Conservation (phyloP, 768 basidiomycete species). For the Rhodotorula taiwanensis region DNA sequence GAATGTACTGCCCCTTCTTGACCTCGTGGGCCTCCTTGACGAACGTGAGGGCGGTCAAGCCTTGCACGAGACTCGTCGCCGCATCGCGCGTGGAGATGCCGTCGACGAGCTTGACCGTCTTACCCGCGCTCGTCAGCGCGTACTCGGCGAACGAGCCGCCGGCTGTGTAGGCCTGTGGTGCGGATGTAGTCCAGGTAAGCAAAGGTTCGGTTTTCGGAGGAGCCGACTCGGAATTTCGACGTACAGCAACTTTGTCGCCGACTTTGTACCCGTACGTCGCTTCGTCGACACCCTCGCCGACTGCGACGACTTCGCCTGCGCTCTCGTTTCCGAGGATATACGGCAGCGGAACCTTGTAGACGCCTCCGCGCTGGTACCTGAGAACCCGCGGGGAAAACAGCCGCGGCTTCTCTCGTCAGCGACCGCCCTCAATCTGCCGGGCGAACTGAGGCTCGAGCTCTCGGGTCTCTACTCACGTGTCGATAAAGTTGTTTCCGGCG, state of each 20-base stretch:
- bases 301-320: conserved; percentile 64
- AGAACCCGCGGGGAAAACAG: background rate
- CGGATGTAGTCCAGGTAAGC: background rate
- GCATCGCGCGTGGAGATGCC: conserved; percentile 47
- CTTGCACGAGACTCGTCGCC: conserved; percentile 65
- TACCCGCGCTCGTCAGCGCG: conserved; percentile 58
- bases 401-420: background rate
- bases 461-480: no score
- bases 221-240: conserved; percentile 43
- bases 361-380: conserved; percentile 63
- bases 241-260: conserved; percentile 62
- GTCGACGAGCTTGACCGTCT: conserved; percentile 59
- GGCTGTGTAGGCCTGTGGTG: conserved; percentile 36
- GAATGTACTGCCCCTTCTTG: conserved; percentile 49
- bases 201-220: background rate
- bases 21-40: conserved; percentile 79
- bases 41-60: conserved; percentile 63
- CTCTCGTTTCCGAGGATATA: conserved; percentile 69
- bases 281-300: conserved; percentile 59
- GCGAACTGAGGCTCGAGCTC: no score
- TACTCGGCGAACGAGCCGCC: conserved; percentile 61
- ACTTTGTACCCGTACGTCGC: conserved; percentile 60
- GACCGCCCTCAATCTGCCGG: background rate
- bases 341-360: conserved; percentile 48
- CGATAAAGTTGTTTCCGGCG: conserved; percentile 73